A percentile compares a stretch with the other conserved stretches of the same genome.
phyloP scores from a whole-genome alignment of 208 protist species.

The Trypanosoma brucei region DNA sequence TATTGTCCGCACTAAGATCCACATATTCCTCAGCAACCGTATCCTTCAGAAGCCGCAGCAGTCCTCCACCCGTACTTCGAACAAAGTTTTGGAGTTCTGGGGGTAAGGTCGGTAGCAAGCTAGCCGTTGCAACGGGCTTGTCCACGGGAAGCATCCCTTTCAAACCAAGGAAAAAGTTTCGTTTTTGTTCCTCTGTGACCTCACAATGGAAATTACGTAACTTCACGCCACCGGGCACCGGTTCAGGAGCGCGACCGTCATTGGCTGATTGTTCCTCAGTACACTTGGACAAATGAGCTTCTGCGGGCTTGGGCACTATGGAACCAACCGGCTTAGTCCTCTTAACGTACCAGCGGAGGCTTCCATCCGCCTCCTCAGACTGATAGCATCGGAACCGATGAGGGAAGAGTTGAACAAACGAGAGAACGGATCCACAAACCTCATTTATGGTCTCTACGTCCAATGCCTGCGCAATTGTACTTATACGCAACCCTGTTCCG shows the following conservation, averaged over 20 bases:
- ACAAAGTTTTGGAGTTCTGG: constrained; percentile 19
- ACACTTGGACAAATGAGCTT: not conserved
- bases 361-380: constrained; percentile 16
- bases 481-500: constrained; percentile 41
- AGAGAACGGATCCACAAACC: constrained; percentile 45
- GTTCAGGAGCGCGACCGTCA: not conserved
- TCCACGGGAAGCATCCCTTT: constrained; percentile 4
- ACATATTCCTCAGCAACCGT: constrained; percentile 16
- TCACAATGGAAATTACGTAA: constrained; percentile 2
- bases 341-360: constrained; percentile 37
- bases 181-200: not conserved
- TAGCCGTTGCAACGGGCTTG: constrained; percentile 22
- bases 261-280: not conserved
- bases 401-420: constrained; percentile 48
- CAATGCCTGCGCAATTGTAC: constrained; percentile 40
- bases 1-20: constrained; percentile 20
- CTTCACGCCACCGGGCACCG: not conserved
- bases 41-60: constrained; percentile 45
- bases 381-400: constrained; percentile 35
- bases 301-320: not conserved
- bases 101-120: constrained; percentile 27
- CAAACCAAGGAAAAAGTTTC: constrained; percentile 7
- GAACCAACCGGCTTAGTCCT: not conserved
- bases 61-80: constrained; percentile 14
- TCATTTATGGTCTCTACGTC: constrained; percentile 56